Evolutionary conservation across 2,329 filamentous ascomycete genomes (phyloP).

Genomic region (Ceratocystis destructans): DNA sequence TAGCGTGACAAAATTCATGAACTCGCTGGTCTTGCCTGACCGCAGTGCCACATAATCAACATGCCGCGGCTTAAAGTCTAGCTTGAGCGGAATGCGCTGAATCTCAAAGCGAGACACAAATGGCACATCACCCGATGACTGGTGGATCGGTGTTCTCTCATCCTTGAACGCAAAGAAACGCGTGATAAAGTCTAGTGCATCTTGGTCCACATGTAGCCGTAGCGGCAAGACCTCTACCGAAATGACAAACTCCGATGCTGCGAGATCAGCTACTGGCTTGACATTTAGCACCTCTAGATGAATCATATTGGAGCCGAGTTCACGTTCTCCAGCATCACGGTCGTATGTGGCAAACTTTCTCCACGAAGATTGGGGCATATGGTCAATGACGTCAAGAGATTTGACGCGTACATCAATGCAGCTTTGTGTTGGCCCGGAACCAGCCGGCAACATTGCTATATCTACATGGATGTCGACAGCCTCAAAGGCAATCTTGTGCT

Average conservation of each 20-base stretch:
- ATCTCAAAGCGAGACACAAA: constrained; percentile 87
- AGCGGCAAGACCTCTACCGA: constrained; percentile 68
- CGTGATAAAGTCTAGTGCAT: constrained; percentile 91
- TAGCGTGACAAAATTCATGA: constrained; percentile 95
- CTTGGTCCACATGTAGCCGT: constrained; percentile 88
- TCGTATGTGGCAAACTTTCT: constrained; percentile 95
- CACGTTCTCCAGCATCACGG: constrained; percentile 70
- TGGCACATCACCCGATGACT: constrained; percentile 55
- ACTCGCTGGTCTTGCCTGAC: constrained; percentile 88
- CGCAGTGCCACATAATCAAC: constrained; percentile 88
- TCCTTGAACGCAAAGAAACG: constrained; percentile 98
- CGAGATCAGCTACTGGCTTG: constrained; percentile 67
- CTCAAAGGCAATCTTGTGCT: constrained; percentile 93
- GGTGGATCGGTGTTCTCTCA: constrained; percentile 42
- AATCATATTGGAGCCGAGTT: constrained; percentile 78
- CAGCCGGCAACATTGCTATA: constrained; percentile 63
- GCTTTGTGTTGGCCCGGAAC: constrained; percentile 67
- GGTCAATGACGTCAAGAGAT: constrained; percentile 83
- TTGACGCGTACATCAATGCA: constrained; percentile 72
- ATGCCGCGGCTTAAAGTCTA: constrained; percentile 96
- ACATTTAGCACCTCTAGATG: constrained; percentile 82
- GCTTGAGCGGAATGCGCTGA: constrained; percentile 65
- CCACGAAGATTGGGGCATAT: constrained; percentile 92
- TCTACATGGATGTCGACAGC: constrained; percentile 73
- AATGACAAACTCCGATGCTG: constrained; percentile 79